Evolutionary conservation across 2,329 filamentous ascomycete genomes (phyloP).

Genomic region (Pseudonectria foliicola): DNA sequence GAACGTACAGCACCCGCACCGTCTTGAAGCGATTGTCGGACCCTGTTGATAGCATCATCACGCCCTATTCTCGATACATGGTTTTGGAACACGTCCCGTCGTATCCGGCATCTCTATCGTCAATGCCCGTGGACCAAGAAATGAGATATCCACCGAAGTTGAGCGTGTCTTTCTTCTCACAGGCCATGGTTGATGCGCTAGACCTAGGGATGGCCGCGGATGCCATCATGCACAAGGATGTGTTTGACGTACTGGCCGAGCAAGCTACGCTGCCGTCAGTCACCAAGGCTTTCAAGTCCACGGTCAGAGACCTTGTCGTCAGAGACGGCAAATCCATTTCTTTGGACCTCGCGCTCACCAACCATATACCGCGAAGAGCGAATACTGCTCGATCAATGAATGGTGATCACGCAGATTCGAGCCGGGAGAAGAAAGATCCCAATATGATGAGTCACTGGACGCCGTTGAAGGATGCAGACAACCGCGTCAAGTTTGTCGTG

Average conservation of each 20-base stretch:
- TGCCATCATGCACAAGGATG: slow-evolving; percentile 38
- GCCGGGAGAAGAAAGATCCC: slow-evolving; percentile 11
- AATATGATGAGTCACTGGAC: slow-evolving; percentile 25
- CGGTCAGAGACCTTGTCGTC: slow-evolving; percentile 33
- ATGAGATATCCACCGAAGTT: slow-evolving; percentile 25
- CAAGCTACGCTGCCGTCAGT: slow-evolving; percentile 36
- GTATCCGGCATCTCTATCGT: slow-evolving; percentile 14
- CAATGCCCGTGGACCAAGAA: slow-evolving; percentile 21
- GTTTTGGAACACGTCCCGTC: slow-evolving; percentile 23
- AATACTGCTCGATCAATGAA: slow-evolving; percentile 13
- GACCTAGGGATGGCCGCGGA: slow-evolving; percentile 31
- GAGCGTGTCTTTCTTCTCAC: slow-evolving; percentile 40
- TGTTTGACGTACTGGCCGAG: slow-evolving; percentile 49
- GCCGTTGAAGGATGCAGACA: slow-evolving; percentile 19
- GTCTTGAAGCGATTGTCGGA: slow-evolving; percentile 16
- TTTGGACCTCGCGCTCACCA: slow-evolving; percentile 22
- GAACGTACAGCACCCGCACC: slow-evolving; percentile 20
- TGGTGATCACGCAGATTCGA: slow-evolving; percentile 9
- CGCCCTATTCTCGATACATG: slow-evolving; percentile 27
- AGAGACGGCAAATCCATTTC: slow-evolving; percentile 30
- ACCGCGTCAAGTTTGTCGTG: slow-evolving; percentile 18
- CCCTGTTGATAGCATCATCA: slow-evolving; percentile 14
- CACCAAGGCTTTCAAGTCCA: slow-evolving; percentile 36
- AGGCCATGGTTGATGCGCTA: slow-evolving; percentile 40
- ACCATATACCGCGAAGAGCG: slow-evolving; percentile 20